phyloP scores from a whole-genome alignment of 2,329 filamentous ascomycete genomes.

The Diaporthe ampelina region DNA sequence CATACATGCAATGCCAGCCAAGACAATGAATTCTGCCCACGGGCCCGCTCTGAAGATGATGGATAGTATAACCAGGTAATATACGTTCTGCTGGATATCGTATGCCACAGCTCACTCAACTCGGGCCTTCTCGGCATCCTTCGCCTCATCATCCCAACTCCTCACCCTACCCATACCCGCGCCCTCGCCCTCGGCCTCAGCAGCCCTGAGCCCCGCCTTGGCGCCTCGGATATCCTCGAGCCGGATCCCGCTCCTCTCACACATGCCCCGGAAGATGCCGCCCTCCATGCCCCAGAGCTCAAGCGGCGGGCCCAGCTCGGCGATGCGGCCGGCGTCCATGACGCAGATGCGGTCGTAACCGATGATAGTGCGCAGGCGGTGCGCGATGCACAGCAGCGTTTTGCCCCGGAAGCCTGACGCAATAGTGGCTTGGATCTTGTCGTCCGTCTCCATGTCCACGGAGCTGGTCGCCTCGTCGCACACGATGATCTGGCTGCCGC shows the following conservation, averaged over 20 bases:
- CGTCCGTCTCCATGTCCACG: conserved; percentile 96
- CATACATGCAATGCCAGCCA: conserved; percentile 14
- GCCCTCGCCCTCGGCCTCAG: conserved; percentile 22
- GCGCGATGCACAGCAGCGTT: conserved; percentile 93
- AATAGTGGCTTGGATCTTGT: conserved; percentile 94
- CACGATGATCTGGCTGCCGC: conserved; percentile 90
- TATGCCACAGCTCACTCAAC: background rate
- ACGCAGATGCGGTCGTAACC: conserved; percentile 96
- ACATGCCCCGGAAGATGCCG: conserved; percentile 91
- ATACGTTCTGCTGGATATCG: background rate
- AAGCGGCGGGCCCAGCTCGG: conserved; percentile 85
- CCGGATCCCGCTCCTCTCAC: conserved; percentile 84
- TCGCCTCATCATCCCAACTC: conserved; percentile 44
- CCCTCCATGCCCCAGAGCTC: conserved; percentile 76
- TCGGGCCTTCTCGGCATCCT: conserved; percentile 15
- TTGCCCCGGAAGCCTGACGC: conserved; percentile 86
- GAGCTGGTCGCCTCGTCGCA: conserved; percentile 96
- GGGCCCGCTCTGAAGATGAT: conserved; percentile 3
- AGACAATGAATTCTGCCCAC: background rate
- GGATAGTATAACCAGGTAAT: background rate
- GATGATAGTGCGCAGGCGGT: conserved; percentile 91
- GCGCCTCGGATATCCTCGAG: conserved; percentile 66
- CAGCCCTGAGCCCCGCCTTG: conserved; percentile 51
- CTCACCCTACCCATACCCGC: conserved; percentile 38
- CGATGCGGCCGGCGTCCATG: conserved; percentile 91